Evolutionary conservation across 352 stramenopile genomes (phyloP).

Genomic region (Phytophthora foliorum): DNA sequence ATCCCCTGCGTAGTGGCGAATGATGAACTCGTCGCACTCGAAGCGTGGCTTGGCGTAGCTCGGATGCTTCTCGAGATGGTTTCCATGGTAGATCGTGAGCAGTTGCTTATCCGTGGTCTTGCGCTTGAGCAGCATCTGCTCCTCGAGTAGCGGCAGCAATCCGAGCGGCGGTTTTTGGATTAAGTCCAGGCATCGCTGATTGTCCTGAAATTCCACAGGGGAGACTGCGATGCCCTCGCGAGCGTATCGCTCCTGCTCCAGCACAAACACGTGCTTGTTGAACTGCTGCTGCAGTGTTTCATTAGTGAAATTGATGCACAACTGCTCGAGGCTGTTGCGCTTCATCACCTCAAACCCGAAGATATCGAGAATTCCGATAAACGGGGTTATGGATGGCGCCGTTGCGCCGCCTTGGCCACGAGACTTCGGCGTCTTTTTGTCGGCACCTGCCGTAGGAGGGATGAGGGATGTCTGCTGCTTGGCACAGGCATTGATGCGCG

Average conservation of each 20-base stretch:
- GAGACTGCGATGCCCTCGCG: slow-evolving; percentile 79
- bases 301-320: slow-evolving; percentile 95
- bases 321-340: slow-evolving; percentile 90
- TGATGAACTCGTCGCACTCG: slow-evolving; percentile 87
- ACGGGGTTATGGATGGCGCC: slow-evolving; percentile 32
- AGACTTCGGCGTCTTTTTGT: slow-evolving; percentile 34
- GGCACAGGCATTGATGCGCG: slow-evolving; percentile 78
- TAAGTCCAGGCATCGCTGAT: slow-evolving; percentile 79
- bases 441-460: neutral
- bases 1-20: slow-evolving; percentile 88
- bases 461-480: slow-evolving; percentile 61
- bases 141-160: slow-evolving; percentile 85
- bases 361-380: slow-evolving; percentile 93
- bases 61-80: slow-evolving; percentile 77
- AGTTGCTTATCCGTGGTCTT: slow-evolving; percentile 89
- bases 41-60: slow-evolving; percentile 83
- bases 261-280: slow-evolving; percentile 90
- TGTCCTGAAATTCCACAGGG: slow-evolving; percentile 87
- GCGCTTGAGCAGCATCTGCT: slow-evolving; percentile 90
- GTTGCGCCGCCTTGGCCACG: slow-evolving; percentile 18
- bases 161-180: slow-evolving; percentile 87
- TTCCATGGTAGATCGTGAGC: slow-evolving; percentile 83
- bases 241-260: slow-evolving; percentile 86
- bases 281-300: slow-evolving; percentile 93
- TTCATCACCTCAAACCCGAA: slow-evolving; percentile 94